phyloP scores from a whole-genome alignment of 23 red algal species.

The Gracilaria caudata region DNA sequence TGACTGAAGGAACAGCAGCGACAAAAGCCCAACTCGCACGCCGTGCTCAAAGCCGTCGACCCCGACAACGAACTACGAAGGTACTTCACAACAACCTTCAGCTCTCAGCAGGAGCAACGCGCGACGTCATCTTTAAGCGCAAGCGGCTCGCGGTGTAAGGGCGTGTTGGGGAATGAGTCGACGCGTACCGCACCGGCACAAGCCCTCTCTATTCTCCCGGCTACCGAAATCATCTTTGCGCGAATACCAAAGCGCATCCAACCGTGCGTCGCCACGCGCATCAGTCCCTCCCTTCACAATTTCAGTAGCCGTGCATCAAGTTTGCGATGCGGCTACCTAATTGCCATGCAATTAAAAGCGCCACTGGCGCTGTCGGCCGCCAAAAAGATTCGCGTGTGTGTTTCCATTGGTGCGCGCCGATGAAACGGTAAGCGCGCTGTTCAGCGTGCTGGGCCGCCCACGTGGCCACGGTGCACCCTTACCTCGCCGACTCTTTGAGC shows the following conservation, averaged over 20 bases:
- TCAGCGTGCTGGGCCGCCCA: too few relatives aligned
- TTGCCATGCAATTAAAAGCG: constrained; percentile 6
- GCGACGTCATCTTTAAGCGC: constrained; percentile 5
- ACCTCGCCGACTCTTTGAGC: background rate
- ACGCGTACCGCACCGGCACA: background rate
- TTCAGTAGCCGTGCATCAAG: too few relatives aligned
- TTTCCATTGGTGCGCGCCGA: background rate
- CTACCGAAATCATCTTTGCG: background rate
- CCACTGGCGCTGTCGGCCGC: background rate
- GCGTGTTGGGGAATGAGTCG: background rate
- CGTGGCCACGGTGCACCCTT: constrained; percentile 15
- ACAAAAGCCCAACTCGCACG: background rate
- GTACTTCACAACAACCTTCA: background rate
- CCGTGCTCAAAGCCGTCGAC: background rate
- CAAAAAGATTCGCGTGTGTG: background rate
- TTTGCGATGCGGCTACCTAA: background rate
- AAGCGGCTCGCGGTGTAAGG: constrained; percentile 9
- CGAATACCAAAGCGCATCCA: too few relatives aligned
- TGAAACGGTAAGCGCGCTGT: constrained; percentile 6
- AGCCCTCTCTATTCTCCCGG: background rate
- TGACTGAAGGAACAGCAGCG: background rate
- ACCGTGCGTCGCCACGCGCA: background rate
- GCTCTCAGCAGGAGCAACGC: constrained; percentile 1
- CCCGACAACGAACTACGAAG: background rate
- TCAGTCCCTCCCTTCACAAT: too few relatives aligned